A percentile compares a stretch with the other conserved stretches of the same genome.
Conservation (phyloP, 441 rosid species). For the Aquilaria agallochum region DNA sequence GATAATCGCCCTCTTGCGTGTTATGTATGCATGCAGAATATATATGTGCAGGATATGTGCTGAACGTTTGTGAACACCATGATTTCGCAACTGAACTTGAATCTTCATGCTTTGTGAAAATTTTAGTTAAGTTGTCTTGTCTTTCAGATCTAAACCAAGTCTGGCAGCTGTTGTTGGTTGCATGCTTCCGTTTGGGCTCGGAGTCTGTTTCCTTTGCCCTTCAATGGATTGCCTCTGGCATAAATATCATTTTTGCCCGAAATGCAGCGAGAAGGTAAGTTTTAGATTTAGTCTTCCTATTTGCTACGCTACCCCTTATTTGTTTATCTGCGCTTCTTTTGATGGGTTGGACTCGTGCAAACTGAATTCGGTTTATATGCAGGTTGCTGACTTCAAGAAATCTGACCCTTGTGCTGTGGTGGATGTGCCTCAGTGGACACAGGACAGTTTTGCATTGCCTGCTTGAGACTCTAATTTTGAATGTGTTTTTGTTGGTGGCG, state of each 20-base stretch:
- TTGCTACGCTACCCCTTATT: background rate
- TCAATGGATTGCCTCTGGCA: conserved; percentile 98
- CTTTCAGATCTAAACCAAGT: conserved; percentile 59
- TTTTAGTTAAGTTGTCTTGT: background rate
- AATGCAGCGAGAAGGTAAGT: conserved; percentile 56
- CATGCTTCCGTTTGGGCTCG: conserved; percentile 71
- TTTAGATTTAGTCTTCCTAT: background rate
- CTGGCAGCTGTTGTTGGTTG: conserved; percentile 67
- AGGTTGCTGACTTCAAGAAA: conserved; percentile 90
- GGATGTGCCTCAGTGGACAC: conserved; percentile 75
- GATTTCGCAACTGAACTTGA: background rate
- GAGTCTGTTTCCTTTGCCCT: conserved; percentile 83
- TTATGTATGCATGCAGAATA: background rate
- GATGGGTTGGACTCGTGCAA: background rate
- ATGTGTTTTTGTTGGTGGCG: too few species aligned
- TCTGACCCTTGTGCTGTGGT: conserved; percentile 70
- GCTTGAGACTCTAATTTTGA: conserved; percentile 23
- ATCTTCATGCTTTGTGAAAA: background rate
- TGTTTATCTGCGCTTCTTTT: background rate
- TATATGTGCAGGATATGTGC: too few species aligned
- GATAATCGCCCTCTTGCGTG: background rate
- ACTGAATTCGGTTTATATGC: conserved; percentile 10
- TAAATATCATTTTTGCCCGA: conserved; percentile 88
- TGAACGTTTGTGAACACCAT: too few species aligned
- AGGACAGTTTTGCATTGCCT: conserved; percentile 57